Base-by-base conservation (phyloP, 345 rosid genomes). In the Salix arbutifolia region DNA sequence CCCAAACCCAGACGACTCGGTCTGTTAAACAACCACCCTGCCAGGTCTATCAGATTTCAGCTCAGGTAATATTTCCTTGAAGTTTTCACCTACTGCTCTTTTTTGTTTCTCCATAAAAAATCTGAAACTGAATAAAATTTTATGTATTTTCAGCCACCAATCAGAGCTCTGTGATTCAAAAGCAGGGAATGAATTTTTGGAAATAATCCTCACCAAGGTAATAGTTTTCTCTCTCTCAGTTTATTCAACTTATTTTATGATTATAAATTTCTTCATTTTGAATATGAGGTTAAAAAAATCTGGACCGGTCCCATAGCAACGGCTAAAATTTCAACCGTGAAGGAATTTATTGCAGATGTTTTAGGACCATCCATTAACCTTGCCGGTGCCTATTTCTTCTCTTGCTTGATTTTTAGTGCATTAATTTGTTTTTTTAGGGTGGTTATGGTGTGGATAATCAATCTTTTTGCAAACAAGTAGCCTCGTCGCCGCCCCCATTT, bases 401-500 rank as follows among this genome's bases (percentile, higher is more conserved):
- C 12, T 58, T 58, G 25, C 7, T 53, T 53, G 9, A 46, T 13
- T 46, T 13, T 46, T 13, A 12, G 18, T 12, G 1, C 17, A 13
- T 12, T 1, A 13, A 23, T 14, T 18, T 72, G 17, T 37, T 35
- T 38, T 19, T 53, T 78, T 78, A 93, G 94, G 88, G 91, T 87
- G 87, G 84, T 78, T 86, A 70, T 83, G 93, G 86, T 73, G 69
- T 73, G 71, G 91, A 91, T 23, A 58, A n/a, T 70, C 94, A 88
- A 77, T 72, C 85, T 71, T 71, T 84, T 73, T 82, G 84, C 65
- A 75, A 82, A 72, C 87, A 87, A 74, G 80, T 83, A 74, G 87
- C 90, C 79, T 86, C 88, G 89, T 85, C 97, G 89, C 91, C 93
- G 87, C 92, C 96, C 83, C 86, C 89, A 11, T 92, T 88, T 81